A percentile compares a stretch with the other conserved stretches of the same genome.
Conservation (phyloP, 352 stramenopile species). For the Thalassiosira livingstoniorum region DNA sequence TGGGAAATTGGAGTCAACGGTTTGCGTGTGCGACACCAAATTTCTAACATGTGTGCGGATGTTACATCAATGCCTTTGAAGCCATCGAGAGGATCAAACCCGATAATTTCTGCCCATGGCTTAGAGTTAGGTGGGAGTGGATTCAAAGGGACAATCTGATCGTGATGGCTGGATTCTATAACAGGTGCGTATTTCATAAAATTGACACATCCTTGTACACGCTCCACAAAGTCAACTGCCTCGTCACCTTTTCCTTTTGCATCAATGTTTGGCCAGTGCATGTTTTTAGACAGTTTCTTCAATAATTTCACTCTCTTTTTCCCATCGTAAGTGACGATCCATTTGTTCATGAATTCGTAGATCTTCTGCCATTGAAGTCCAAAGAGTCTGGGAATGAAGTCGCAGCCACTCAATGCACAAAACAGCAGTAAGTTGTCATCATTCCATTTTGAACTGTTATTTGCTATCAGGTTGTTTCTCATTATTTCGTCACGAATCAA, state of each 20-base stretch:
- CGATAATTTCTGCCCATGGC: slow-evolving; percentile 22
- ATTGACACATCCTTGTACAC: not conserved
- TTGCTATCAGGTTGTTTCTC: not conserved
- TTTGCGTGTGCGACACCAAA: slow-evolving; percentile 8
- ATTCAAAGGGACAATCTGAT: not conserved
- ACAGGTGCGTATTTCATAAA: slow-evolving; percentile 13
- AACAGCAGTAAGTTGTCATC: slow-evolving; percentile 19
- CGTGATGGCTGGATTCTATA: too few relatives aligned
- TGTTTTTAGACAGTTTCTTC: not conserved
- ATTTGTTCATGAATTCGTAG: slow-evolving; percentile 2
- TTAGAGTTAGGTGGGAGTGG: not conserved
- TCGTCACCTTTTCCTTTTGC: not conserved
- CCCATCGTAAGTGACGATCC: not conserved
- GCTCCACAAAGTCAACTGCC: not conserved
- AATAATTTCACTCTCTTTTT: slow-evolving; percentile 7
- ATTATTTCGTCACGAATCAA: slow-evolving; percentile 13
- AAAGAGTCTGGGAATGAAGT: slow-evolving; percentile 7
- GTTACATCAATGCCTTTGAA: not conserved
- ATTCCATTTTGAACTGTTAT: slow-evolving; percentile 14
- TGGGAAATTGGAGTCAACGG: not conserved
- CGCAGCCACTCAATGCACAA: slow-evolving; percentile 10
- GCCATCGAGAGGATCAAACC: slow-evolving; percentile 22
- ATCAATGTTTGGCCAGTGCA: slow-evolving; percentile 1
- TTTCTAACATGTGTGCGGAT: not conserved
- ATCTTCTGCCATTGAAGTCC: not conserved